Percentiles rank a stretch among this genome's conserved stretches.
phyloP scores from a whole-genome alignment of 1,284 basidiomycete species.

The Mycosarcoma mackinlayi region DNA sequence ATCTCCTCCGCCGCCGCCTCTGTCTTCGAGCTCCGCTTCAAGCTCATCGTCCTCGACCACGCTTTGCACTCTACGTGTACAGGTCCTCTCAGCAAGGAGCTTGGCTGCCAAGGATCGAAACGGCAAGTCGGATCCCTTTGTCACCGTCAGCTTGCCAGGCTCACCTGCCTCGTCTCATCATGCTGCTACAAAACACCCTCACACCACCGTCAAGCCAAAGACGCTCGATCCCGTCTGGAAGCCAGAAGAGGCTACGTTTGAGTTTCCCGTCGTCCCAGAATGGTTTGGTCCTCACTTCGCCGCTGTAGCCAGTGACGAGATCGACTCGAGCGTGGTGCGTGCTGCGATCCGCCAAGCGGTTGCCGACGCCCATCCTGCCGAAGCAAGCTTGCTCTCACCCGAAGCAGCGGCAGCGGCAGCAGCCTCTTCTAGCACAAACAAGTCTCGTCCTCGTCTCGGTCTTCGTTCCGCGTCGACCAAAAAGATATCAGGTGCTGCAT shows the following conservation, averaged over 20 bases:
- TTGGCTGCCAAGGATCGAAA: conserved; percentile 71
- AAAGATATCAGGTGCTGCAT: conserved; percentile 43
- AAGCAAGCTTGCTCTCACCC: neutral
- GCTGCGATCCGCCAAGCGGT: conserved; percentile 32
- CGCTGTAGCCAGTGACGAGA: conserved; percentile 68
- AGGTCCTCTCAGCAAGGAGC: conserved; percentile 69
- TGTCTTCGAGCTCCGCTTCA: conserved; percentile 4
- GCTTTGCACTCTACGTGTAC: conserved; percentile 55
- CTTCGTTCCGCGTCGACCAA: conserved; percentile 40
- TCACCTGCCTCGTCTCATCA: conserved; percentile 27
- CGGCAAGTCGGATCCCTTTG: conserved; percentile 68
- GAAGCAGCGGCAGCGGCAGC: neutral
- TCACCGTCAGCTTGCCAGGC: conserved; percentile 61
- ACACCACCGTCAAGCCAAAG: conserved; percentile 83
- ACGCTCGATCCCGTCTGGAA: conserved; percentile 80
- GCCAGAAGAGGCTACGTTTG: conserved; percentile 51
- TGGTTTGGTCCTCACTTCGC: conserved; percentile 70
- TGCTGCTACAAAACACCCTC: conserved; percentile 73
- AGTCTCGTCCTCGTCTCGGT: conserved; percentile 23
- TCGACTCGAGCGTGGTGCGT: conserved; percentile 31
- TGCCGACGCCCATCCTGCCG: neutral
- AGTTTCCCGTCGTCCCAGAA: conserved; percentile 50
- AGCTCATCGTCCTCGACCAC: conserved; percentile 9
- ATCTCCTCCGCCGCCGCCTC: conserved; percentile 12
- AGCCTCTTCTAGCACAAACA: neutral